Evolutionary conservation across 208 protist genomes (phyloP).

Genomic region (Leptomonas pyrrhocoris): DNA sequence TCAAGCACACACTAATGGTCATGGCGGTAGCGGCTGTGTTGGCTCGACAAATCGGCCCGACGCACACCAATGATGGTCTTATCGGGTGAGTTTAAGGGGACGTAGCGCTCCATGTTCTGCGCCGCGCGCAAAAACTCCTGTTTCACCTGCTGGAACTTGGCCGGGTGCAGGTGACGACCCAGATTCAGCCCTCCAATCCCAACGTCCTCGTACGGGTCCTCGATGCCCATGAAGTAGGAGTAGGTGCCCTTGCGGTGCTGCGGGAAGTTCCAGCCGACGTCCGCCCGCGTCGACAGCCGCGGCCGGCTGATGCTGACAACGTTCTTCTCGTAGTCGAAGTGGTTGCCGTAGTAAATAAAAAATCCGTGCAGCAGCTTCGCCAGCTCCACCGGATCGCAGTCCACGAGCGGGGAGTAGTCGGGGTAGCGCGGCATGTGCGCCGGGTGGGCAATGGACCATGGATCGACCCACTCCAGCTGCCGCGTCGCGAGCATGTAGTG

Average conservation of each 20-base stretch:
- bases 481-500: slow-evolving; percentile 86
- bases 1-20: not conserved
- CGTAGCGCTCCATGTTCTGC: slow-evolving; percentile 81
- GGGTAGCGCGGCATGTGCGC: slow-evolving; percentile 87
- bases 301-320: slow-evolving; percentile 81
- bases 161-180: slow-evolving; percentile 82
- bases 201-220: slow-evolving; percentile 91
- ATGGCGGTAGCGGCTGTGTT: slow-evolving; percentile 22
- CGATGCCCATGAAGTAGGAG: slow-evolving; percentile 83
- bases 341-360: slow-evolving; percentile 83
- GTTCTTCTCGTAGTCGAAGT: slow-evolving; percentile 86
- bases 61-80: slow-evolving; percentile 84
- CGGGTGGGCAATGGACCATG: slow-evolving; percentile 86
- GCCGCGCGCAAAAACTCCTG: slow-evolving; percentile 85
- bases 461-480: slow-evolving; percentile 83
- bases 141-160: slow-evolving; percentile 90
- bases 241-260: slow-evolving; percentile 80
- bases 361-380: slow-evolving; percentile 84
- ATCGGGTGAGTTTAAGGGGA: slow-evolving; percentile 72
- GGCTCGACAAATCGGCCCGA: slow-evolving; percentile 54
- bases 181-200: slow-evolving; percentile 85
- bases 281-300: slow-evolving; percentile 53
- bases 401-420: slow-evolving; percentile 75
- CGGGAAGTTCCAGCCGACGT: slow-evolving; percentile 83
- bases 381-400: slow-evolving; percentile 75